Evolutionary conservation across 441 rosid genomes (phyloP).

Genomic region (Manihot esculenta): DNA sequence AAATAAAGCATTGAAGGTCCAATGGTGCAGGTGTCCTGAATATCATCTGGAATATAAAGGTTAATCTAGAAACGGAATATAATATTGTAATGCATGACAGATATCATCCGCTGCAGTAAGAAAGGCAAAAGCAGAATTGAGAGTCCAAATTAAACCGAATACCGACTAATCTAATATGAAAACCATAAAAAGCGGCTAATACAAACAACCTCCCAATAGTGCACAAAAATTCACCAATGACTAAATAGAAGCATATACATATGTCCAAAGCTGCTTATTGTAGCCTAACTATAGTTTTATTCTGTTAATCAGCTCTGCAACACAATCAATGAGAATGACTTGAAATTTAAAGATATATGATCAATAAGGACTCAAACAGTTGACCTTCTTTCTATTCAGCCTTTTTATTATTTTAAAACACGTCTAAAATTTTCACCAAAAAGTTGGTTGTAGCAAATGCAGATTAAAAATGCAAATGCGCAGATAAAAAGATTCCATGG

Average conservation of each 20-base stretch:
- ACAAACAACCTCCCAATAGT: neutral
- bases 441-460: too few species aligned
- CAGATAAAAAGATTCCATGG: too few species aligned
- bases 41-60: neutral
- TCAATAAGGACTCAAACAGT: neutral
- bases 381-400: too few species aligned
- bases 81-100: neutral
- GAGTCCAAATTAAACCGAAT: neutral
- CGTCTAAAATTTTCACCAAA: too few species aligned
- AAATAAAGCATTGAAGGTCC: neutral
- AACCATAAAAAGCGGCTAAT: neutral
- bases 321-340: neutral
- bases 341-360: neutral
- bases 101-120: neutral
- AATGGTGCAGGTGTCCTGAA: neutral
- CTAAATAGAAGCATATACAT: neutral
- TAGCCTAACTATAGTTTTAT: too few species aligned
- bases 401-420: too few species aligned
- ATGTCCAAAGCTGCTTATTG: neutral
- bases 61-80: neutral
- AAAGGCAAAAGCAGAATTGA: neutral
- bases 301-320: neutral
- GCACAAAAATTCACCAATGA: neutral
- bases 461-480: too few species aligned
- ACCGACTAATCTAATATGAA: neutral